Base-by-base conservation (phyloP, 371 early-diverging fungal species). In the Fennellomyces sp. region DNA sequence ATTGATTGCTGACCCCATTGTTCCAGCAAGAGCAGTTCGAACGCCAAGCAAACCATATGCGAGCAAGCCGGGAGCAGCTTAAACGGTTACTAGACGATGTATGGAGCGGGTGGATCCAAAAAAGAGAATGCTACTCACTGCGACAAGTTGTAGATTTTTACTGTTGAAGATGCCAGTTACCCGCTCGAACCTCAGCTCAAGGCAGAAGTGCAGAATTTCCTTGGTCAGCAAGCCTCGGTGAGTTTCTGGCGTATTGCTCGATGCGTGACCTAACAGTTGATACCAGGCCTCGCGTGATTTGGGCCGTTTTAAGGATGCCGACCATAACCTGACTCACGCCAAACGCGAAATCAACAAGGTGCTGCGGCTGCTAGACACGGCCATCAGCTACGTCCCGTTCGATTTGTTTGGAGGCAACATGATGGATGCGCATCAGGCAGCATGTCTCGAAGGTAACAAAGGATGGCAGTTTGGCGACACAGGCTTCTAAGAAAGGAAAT, bases 391-490 rank as follows among this genome's bases (percentile, higher is more conserved):
- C 42, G 64, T 67, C 5, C 70, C 74, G 3, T 77, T 77, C 55
- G 78, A 77, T 27, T 56, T 77, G 21, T 77, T 77, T 68, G 72
- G 68, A 49, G 72, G 67, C 1, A 63, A 66, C 2, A 49, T 72
- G 29, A 62, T 77, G 54, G 78, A 77, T 52, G 61, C 52, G n/a
- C 65, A 73, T 33, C 76, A 76, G 47, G 45, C 70, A 5, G 55
- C 63, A 15, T 68, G 69, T 29, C 21, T 76, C 8, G 73, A 75
- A 65, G 60, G 75, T 75, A 73, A n/a, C n/a, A n/a, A n/a, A n/a
- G n/a, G n/a, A n/a, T n/a, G n/a, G n/a, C n/a, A n/a, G n/a, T n/a
- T n/a, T n/a, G n/a, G n/a, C n/a, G n/a, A n/a, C n/a, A n/a, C n/a
- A n/a, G n/a, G n/a, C n/a, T n/a, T n/a, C 17, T n/a, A 35, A 31